phyloP scores from a whole-genome alignment of 306 rosid species.

The Albizia julibrissin region DNA sequence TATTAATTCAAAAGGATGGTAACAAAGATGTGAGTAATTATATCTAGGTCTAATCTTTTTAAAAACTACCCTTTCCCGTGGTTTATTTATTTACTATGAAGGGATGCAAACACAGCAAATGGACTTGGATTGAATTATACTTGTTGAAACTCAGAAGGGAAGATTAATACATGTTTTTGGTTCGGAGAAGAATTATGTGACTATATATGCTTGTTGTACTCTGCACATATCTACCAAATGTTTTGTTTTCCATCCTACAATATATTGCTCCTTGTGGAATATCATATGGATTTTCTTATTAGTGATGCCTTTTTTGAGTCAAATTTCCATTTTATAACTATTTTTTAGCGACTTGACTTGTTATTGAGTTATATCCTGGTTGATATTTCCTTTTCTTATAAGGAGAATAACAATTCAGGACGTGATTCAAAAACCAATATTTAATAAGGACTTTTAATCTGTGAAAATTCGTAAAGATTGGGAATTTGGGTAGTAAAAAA shows the following conservation, averaged over 20 bases:
- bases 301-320: constrained; percentile 8
- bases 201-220: constrained; percentile 29
- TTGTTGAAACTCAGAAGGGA: neutral
- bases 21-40: neutral
- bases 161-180: neutral
- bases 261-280: neutral
- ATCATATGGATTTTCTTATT: neutral
- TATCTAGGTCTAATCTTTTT: neutral
- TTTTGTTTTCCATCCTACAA: neutral
- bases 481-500: neutral
- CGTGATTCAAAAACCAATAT: neutral
- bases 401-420: neutral
- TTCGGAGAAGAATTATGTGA: constrained; percentile 19
- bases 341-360: neutral
- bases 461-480: neutral
- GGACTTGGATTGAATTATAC: neutral
- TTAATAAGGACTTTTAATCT: neutral
- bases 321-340: neutral
- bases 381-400: neutral
- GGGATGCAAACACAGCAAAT: neutral
- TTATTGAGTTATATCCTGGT: constrained; percentile 19
- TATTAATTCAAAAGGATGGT: neutral
- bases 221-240: neutral
- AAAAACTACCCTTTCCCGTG: neutral
- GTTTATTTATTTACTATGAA: neutral